Percentiles rank a stretch among this genome's conserved stretches.
Conservation (phyloP, 225 moss, liverwort and hornwort species). For the Marchantia paleacea region DNA sequence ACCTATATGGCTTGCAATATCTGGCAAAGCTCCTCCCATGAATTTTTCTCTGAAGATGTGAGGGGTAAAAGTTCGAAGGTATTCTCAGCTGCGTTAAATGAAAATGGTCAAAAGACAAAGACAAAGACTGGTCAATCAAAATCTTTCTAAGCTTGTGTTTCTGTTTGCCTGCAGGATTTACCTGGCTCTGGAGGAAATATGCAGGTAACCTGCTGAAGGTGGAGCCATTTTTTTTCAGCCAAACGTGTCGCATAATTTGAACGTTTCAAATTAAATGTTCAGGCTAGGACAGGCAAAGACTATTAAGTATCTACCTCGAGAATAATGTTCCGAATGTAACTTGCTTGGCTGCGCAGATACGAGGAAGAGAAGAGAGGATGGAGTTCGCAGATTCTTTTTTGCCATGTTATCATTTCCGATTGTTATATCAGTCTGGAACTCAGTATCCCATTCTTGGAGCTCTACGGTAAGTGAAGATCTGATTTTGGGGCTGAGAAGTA, state of each 20-base stretch:
- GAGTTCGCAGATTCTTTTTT: constrained; percentile 83
- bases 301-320: background rate
- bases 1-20: no score
- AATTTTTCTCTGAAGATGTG: no score
- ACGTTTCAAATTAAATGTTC: no score
- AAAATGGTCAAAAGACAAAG: no score
- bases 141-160: background rate
- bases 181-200: constrained; percentile 77
- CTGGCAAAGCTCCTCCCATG: no score
- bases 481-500: background rate
- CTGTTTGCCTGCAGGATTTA: constrained; percentile 49
- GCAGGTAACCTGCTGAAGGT: constrained; percentile 48
- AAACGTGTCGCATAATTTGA: background rate
- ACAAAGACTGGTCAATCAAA: background rate
- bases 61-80: no score
- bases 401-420: constrained; percentile 89
- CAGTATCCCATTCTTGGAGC: constrained; percentile 91
- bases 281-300: no score
- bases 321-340: background rate
- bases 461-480: constrained; percentile 42
- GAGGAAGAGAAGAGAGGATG: constrained; percentile 81
- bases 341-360: constrained; percentile 45
- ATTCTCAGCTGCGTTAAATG: no score
- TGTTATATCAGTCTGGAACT: constrained; percentile 83
- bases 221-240: no score